These are phyloP conservation scores for Kodamaea restingae DNA, from an alignment of 805 yeast genomes.

Conservation along the genomic window DNA sequence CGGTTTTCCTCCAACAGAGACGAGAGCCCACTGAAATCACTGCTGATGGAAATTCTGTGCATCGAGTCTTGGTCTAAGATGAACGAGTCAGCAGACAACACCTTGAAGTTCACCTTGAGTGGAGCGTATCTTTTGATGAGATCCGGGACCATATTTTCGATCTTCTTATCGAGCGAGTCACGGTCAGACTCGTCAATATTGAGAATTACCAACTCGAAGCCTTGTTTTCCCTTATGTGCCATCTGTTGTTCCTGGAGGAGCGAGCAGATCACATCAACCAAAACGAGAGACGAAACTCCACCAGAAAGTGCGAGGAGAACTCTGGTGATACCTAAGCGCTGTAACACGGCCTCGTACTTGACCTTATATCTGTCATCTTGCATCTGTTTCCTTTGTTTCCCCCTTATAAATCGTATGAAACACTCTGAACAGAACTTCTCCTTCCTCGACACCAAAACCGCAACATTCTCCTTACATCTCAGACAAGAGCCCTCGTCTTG, in stretches of 20 bases:
- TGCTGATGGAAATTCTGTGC: constrained; percentile 28
- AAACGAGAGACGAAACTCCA: constrained; percentile 63
- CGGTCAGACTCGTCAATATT: constrained; percentile 39
- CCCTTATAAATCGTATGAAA: constrained; percentile 66
- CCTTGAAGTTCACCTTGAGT: constrained; percentile 32
- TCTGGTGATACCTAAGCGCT: constrained; percentile 31
- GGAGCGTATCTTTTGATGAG: constrained; percentile 18
- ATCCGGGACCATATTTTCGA: constrained; percentile 16
- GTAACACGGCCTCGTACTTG: constrained; percentile 47
- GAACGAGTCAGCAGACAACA: constrained; percentile 41
- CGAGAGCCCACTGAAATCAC: constrained; percentile 21
- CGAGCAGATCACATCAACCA: constrained; percentile 62
- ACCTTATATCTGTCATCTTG: constrained; percentile 68
- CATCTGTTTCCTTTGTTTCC: constrained; percentile 81
- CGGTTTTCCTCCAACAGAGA: constrained; percentile 6
- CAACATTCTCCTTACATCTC: constrained; percentile 45
- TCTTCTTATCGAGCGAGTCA: constrained; percentile 14
- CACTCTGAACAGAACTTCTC: constrained; percentile 66
- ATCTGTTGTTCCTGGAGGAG: constrained; percentile 57
- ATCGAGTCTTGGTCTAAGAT: constrained; percentile 26
- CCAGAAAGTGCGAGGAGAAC: constrained; percentile 61
- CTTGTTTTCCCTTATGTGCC: constrained; percentile 63
- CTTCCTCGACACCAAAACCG: constrained; percentile 51
- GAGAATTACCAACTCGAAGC: constrained; percentile 57
- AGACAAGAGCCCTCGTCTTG: constrained; percentile 30